A percentile compares a stretch with the other conserved stretches of the same genome.
Conservation (phyloP, 176 grass and related monocot species). For the Eleusine indica region DNA sequence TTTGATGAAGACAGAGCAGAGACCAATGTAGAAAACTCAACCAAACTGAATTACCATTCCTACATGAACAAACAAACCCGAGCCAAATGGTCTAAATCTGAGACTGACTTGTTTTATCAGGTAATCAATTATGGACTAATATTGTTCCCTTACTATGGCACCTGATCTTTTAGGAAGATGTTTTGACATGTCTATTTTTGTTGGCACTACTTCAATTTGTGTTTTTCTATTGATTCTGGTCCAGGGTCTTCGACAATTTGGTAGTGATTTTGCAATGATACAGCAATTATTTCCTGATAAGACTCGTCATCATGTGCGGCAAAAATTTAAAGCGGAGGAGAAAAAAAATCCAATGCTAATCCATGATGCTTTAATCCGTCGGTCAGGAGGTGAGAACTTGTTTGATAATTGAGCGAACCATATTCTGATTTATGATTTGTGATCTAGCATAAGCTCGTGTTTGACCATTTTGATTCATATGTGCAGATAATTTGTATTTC, state of each 20-base stretch:
- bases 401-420: conserved; percentile 10
- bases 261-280: conserved; percentile 97
- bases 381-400: conserved; percentile 53
- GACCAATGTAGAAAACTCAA: conserved; percentile 23
- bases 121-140: conserved; percentile 46
- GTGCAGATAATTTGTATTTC: conserved; percentile 77
- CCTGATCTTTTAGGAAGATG: background rate
- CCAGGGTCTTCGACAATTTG: conserved; percentile 91
- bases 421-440: conserved; percentile 34
- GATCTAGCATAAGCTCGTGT: conserved; percentile 14
- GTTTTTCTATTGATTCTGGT: conserved; percentile 37
- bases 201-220: conserved; percentile 29
- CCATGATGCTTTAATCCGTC: conserved; percentile 70
- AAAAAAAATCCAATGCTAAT: conserved; percentile 68
- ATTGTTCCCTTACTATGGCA: conserved; percentile 20
- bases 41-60: conserved; percentile 89
- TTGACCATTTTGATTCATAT: conserved; percentile 14
- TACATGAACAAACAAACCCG: conserved; percentile 65
- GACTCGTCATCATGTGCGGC: conserved; percentile 70
- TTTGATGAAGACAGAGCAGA: conserved; percentile 36
- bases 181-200: conserved; percentile 10
- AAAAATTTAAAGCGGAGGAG: conserved; percentile 88
- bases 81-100: conserved; percentile 78
- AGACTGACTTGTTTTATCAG: conserved; percentile 86
- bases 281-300: conserved; percentile 80